Percentiles rank a stretch among this genome's conserved stretches.
Evolutionary conservation across 352 stramenopile genomes (phyloP).

Genomic region (Elongisporangium prolatum): DNA sequence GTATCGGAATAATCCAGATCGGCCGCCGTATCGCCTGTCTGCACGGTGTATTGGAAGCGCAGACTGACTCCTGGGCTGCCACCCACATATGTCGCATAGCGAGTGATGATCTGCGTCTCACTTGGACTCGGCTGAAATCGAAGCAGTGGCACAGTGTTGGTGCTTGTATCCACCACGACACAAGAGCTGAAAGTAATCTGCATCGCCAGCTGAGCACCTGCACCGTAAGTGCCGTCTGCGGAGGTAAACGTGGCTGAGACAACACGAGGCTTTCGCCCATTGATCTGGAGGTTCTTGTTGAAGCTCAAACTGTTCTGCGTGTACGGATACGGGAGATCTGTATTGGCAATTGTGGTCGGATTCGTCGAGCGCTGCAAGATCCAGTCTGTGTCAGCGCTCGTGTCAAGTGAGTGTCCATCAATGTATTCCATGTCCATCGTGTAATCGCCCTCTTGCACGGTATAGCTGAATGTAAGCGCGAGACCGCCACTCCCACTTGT

Average conservation of each 20-base stretch:
- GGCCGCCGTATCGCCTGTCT: slow-evolving; percentile 58
- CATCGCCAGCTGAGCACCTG: slow-evolving; percentile 51
- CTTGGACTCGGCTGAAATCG: slow-evolving; percentile 49
- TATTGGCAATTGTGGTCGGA: slow-evolving; percentile 59
- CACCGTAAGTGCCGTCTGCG: slow-evolving; percentile 53
- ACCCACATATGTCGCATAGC: slow-evolving; percentile 54
- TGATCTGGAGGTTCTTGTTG: slow-evolving; percentile 64
- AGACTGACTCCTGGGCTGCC: slow-evolving; percentile 41
- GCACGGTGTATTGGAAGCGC: slow-evolving; percentile 71
- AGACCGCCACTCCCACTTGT: slow-evolving; percentile 44
- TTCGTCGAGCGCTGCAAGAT: slow-evolving; percentile 64
- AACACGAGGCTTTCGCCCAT: slow-evolving; percentile 64
- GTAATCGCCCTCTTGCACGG: slow-evolving; percentile 66
- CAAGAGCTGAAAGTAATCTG: slow-evolving; percentile 67
- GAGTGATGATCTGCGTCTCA: slow-evolving; percentile 38
- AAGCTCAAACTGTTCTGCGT: slow-evolving; percentile 63
- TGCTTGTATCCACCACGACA: slow-evolving; percentile 40
- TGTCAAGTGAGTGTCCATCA: slow-evolving; percentile 77
- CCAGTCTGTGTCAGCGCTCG: slow-evolving; percentile 28
- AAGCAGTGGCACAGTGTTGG: slow-evolving; percentile 27
- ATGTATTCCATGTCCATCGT: slow-evolving; percentile 76
- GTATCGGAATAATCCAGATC: slow-evolving; percentile 67
- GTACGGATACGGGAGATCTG: slow-evolving; percentile 62
- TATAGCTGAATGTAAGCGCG: slow-evolving; percentile 57
- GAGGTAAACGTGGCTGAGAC: slow-evolving; percentile 45